These are phyloP conservation scores for Tephrocybe sp. DNA, from an alignment of 768 basidiomycete species.

Conservation along the genomic window DNA sequence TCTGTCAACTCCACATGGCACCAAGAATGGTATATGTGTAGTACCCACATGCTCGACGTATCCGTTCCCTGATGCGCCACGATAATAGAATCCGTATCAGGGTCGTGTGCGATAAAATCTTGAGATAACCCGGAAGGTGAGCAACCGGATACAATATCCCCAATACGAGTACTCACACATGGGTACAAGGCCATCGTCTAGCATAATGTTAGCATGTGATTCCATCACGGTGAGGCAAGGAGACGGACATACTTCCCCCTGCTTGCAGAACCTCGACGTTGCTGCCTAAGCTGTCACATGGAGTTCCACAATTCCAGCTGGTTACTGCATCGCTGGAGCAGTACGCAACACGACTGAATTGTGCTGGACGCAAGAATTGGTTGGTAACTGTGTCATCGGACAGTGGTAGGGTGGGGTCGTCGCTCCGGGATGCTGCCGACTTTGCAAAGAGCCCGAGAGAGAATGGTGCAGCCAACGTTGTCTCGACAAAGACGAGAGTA, in stretches of 20 bases:
- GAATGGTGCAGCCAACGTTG: constrained; percentile 1
- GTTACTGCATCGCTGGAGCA: constrained; percentile 32
- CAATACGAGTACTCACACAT: constrained; percentile 9
- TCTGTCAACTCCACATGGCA: too few relatives aligned
- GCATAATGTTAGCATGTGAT: not conserved
- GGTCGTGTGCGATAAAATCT: constrained; percentile 40
- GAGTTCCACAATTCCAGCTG: constrained; percentile 32
- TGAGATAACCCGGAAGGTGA: not conserved
- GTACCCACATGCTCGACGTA: constrained; percentile 27
- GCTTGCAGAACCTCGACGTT: constrained; percentile 25
- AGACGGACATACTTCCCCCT: constrained; percentile 32
- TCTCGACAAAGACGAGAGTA: not conserved
- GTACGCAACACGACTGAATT: constrained; percentile 37
- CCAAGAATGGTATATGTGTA: too few relatives aligned
- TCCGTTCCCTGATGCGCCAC: constrained; percentile 45
- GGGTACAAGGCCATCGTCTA: constrained; percentile 13
- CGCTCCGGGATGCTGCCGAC: not conserved
- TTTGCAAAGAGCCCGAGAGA: constrained; percentile 1
- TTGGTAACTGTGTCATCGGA: not conserved
- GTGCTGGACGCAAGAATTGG: constrained; percentile 28
- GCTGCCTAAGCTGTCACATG: constrained; percentile 28
- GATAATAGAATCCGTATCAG: constrained; percentile 29
- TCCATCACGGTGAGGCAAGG: not conserved
- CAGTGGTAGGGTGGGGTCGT: not conserved
- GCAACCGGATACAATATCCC: not conserved